Conservation (phyloP, 2,329 filamentous ascomycete genomes). For the Stagonosporopsis vannaccii region DNA sequence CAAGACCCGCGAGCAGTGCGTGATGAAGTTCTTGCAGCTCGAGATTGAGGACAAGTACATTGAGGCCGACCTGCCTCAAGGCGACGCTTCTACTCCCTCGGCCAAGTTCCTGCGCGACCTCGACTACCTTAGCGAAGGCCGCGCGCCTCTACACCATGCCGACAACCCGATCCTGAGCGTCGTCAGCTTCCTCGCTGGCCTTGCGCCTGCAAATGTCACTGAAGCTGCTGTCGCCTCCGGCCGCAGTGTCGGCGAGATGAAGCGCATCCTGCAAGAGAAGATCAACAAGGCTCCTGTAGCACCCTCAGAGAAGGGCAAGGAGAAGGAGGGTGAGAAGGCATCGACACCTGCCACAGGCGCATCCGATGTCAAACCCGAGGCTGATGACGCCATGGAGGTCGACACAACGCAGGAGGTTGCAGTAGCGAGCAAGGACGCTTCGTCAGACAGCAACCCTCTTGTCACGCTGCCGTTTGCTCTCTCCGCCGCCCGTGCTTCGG, state of each 20-base stretch:
- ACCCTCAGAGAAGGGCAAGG: conserved; percentile 61
- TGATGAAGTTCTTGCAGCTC: conserved; percentile 92
- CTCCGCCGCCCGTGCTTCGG: conserved; percentile 84
- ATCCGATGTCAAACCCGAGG: conserved; percentile 59
- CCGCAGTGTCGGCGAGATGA: conserved; percentile 86
- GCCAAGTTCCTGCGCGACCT: conserved; percentile 56
- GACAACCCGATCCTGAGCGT: conserved; percentile 98
- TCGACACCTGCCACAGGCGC: conserved; percentile 54
- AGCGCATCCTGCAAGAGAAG: conserved; percentile 77
- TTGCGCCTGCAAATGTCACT: conserved; percentile 88
- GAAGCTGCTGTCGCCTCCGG: conserved; percentile 79
- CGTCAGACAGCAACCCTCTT: conserved; percentile 52
- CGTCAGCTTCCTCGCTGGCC: conserved; percentile 88
- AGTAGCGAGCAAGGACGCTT: conserved; percentile 33
- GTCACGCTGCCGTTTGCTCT: conserved; percentile 85
- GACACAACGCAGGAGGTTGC: conserved; percentile 58
- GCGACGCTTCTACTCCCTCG: conserved; percentile 55
- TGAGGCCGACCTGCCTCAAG: conserved; percentile 73
- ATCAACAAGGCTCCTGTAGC: conserved; percentile 68
- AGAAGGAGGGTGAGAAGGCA: conserved; percentile 65
- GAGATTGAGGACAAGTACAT: conserved; percentile 98
- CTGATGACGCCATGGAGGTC: conserved; percentile 65
- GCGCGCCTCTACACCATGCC: conserved; percentile 86
- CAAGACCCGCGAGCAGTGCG: conserved; percentile 92
- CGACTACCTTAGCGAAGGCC: conserved; percentile 73